Percentiles rank a stretch among this genome's conserved stretches.
These are phyloP conservation scores for Arthrinium puccinioides DNA, from an alignment of 2,329 filamentous ascomycete genomes.

Conservation along the genomic window DNA sequence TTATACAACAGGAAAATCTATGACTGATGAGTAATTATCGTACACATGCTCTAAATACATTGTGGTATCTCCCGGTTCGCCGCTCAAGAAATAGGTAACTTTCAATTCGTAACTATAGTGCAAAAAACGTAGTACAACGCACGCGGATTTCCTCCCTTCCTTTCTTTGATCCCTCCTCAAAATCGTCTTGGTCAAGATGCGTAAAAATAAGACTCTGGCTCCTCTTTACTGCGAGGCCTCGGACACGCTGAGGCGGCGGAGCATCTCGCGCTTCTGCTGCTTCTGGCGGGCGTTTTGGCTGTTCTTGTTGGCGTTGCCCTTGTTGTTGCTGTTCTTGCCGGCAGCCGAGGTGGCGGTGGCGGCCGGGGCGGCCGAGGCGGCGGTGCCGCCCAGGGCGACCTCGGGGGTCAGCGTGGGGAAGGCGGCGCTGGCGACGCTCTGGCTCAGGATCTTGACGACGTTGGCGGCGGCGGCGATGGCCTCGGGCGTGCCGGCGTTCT, in stretches of 20 bases:
- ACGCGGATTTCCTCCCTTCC: no score
- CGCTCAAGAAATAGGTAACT: no score
- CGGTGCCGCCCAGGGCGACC: constrained; percentile 6
- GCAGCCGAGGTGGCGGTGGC: constrained; percentile 6
- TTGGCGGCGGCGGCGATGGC: constrained; percentile 26
- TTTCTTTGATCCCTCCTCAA: no score
- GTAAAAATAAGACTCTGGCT: no score
- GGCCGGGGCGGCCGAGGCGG: constrained; percentile 7
- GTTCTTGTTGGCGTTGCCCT: constrained; percentile 11
- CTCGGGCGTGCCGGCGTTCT: constrained; percentile 27
- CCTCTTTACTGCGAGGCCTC: no score
- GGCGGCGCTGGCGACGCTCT: constrained; percentile 18
- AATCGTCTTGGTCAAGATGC: no score
- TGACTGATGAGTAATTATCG: no score
- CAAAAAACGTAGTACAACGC: no score
- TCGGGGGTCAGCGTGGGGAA: constrained; percentile 27
- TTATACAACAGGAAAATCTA: no score
- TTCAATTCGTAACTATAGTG: no score
- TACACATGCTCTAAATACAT: no score
- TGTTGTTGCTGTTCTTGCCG: constrained; percentile 10
- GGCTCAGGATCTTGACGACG: constrained; percentile 27
- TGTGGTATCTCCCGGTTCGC: no score
- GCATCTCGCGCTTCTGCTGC: constrained; percentile 2
- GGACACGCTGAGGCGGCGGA: constrained; percentile 1
- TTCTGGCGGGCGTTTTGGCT: constrained; percentile 2